Evolutionary conservation across 2,329 filamentous ascomycete species (phyloP).

Genomic region (Fusarium burgessii): DNA sequence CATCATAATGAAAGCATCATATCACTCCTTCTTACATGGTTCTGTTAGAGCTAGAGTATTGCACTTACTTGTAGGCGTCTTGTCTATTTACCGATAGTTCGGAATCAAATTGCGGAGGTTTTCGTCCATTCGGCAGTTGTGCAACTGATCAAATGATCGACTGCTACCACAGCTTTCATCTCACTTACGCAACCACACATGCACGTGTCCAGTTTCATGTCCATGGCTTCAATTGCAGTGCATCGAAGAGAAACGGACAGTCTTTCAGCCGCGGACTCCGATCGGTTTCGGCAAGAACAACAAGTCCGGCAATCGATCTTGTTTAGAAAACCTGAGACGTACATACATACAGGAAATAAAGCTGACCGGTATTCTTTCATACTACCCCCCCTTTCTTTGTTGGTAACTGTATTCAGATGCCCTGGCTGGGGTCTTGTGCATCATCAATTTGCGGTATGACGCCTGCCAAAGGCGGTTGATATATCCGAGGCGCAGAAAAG

Average conservation of each 20-base stretch:
- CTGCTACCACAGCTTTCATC: constrained; percentile 9
- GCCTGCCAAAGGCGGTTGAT: constrained; percentile 21
- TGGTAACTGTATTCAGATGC: not conserved
- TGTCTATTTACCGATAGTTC: constrained; percentile 28
- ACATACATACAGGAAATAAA: constrained; percentile 12
- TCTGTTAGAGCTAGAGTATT: constrained; percentile 1
- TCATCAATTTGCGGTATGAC: constrained; percentile 24
- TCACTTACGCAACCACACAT: constrained; percentile 20
- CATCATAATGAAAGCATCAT: constrained; percentile 23
- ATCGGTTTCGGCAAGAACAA: constrained; percentile 44
- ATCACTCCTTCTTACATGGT: not conserved
- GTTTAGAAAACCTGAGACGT: constrained; percentile 12
- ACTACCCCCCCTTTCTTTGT: not conserved
- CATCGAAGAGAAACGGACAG: constrained; percentile 6
- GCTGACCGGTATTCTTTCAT: not conserved
- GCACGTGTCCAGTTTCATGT: not conserved
- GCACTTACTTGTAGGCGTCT: not conserved
- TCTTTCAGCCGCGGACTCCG: constrained; percentile 40
- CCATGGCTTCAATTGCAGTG: constrained; percentile 4
- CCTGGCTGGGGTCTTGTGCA: not conserved
- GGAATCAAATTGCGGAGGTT: constrained; percentile 30
- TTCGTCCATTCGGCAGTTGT: constrained; percentile 30
- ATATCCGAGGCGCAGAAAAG: constrained; percentile 30
- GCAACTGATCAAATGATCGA: constrained; percentile 24
- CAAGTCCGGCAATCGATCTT: constrained; percentile 41